Evolutionary conservation across 768 basidiomycete genomes (phyloP).

Genomic region (Steccherinum ochraceum): DNA sequence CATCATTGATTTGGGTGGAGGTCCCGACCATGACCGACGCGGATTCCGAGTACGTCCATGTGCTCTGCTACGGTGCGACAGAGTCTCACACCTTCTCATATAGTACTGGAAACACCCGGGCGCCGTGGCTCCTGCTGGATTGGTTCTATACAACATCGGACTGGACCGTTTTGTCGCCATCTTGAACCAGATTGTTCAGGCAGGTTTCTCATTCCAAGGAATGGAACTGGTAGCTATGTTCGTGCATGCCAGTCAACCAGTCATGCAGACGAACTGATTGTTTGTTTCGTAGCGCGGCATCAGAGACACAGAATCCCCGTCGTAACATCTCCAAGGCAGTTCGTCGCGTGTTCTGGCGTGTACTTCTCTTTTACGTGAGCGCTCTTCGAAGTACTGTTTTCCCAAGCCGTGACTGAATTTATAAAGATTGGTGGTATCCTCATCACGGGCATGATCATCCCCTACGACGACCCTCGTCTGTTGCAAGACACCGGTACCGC

Average conservation of each 20-base stretch:
- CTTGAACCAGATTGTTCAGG: conserved; percentile 39
- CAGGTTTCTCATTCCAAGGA: conserved; percentile 73
- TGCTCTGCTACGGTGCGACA: conserved; percentile 19
- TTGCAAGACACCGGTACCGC: conserved; percentile 53
- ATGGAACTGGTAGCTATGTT: conserved; percentile 72
- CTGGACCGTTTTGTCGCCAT: conserved; percentile 37
- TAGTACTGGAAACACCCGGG: conserved; percentile 76
- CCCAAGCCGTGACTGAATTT: background rate
- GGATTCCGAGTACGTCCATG: conserved; percentile 51
- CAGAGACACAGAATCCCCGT: conserved; percentile 72
- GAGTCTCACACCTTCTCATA: background rate
- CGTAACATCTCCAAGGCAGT: conserved; percentile 76
- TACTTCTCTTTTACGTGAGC: conserved; percentile 68
- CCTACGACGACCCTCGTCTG: conserved; percentile 53
- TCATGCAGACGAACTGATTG: conserved; percentile 19
- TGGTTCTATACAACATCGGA: conserved; percentile 24
- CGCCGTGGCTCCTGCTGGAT: conserved; percentile 28
- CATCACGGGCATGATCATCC: conserved; percentile 75
- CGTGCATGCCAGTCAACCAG: conserved; percentile 11
- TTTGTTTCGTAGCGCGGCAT: conserved; percentile 47
- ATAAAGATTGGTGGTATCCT: conserved; percentile 63
- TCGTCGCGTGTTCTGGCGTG: conserved; percentile 72
- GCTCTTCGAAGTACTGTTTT: background rate
- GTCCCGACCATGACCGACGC: conserved; percentile 56
- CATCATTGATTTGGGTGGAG: conserved; percentile 74